phyloP scores from a whole-genome alignment of 1,284 basidiomycete genomes.

The Peniophora sp. region DNA sequence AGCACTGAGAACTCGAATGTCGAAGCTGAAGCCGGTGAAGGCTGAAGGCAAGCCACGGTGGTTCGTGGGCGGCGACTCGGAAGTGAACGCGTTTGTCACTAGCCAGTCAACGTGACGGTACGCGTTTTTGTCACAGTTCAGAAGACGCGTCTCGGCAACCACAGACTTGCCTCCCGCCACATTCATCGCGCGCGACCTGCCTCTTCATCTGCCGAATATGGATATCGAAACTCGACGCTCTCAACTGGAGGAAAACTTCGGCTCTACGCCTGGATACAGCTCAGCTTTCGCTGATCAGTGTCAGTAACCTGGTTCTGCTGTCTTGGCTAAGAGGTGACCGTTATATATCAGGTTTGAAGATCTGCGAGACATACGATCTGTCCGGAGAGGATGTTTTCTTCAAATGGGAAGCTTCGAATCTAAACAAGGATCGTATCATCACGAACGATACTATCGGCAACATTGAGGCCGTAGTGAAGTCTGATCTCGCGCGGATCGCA shows the following conservation, averaged over 20 bases:
- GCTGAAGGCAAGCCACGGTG: no score
- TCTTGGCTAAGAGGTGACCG: no score
- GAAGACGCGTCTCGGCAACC: no score
- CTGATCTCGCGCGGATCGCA: constrained; percentile 20
- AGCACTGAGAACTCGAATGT: no score
- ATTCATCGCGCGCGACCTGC: not conserved
- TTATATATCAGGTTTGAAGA: constrained; percentile 38
- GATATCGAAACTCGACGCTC: not conserved
- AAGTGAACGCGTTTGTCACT: no score
- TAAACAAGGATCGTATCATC: constrained; percentile 33
- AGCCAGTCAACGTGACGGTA: not conserved
- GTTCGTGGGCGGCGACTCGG: no score
- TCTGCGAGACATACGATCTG: constrained; percentile 61
- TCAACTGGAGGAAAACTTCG: constrained; percentile 6
- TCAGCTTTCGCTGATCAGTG: constrained; percentile 11
- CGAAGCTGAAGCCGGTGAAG: no score
- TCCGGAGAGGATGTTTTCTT: constrained; percentile 50
- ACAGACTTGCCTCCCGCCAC: not conserved
- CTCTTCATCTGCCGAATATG: not conserved
- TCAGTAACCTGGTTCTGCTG: constrained; percentile 1
- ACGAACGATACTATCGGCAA: constrained; percentile 41
- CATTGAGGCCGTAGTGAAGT: constrained; percentile 47
- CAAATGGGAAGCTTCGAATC: constrained; percentile 62
- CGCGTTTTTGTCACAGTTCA: not conserved
- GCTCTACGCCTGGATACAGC: constrained; percentile 6